Conservation (phyloP, 495 filamentous ascomycete genomes). For the Saxophila tyrrhenica region DNA sequence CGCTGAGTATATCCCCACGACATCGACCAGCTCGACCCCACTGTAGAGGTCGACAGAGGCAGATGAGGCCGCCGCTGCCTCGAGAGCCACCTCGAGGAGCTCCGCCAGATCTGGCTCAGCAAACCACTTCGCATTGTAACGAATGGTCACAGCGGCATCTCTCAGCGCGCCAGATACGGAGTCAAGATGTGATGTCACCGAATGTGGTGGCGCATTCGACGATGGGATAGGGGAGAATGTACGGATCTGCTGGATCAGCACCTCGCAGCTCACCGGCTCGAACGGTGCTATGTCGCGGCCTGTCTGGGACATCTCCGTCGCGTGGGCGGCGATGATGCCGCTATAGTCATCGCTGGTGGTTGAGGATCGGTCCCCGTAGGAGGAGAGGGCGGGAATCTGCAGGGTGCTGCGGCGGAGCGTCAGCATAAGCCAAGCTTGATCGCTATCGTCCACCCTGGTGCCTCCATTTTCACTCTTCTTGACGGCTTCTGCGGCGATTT, state of each 20-base stretch:
- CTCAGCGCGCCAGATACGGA: constrained; percentile 37
- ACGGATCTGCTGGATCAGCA: not conserved
- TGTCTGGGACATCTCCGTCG: not conserved
- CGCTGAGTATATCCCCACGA: constrained; percentile 60
- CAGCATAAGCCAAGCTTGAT: not conserved
- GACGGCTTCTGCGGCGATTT: too few relatives aligned
- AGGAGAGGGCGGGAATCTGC: not conserved
- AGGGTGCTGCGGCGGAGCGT: not conserved
- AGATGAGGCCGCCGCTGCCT: constrained; percentile 65
- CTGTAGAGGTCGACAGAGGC: constrained; percentile 61
- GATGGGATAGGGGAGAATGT: not conserved
- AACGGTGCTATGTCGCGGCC: constrained; percentile 7
- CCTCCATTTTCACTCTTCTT: too few relatives aligned
- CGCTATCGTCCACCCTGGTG: too few relatives aligned
- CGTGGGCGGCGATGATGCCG: not conserved
- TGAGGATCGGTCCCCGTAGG: not conserved
- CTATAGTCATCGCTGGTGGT: not conserved
- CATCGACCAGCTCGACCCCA: constrained; percentile 65
- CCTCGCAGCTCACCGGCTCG: constrained; percentile 6
- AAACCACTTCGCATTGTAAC: constrained; percentile 69
- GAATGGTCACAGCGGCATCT: constrained; percentile 68
- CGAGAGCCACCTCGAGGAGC: constrained; percentile 56
- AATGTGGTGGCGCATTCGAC: not conserved
- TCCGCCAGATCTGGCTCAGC: constrained; percentile 52
- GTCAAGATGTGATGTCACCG: not conserved